These are phyloP conservation scores for Debaryomyces sp. DNA, from an alignment of 1,139 yeast species.

Conservation along the genomic window DNA sequence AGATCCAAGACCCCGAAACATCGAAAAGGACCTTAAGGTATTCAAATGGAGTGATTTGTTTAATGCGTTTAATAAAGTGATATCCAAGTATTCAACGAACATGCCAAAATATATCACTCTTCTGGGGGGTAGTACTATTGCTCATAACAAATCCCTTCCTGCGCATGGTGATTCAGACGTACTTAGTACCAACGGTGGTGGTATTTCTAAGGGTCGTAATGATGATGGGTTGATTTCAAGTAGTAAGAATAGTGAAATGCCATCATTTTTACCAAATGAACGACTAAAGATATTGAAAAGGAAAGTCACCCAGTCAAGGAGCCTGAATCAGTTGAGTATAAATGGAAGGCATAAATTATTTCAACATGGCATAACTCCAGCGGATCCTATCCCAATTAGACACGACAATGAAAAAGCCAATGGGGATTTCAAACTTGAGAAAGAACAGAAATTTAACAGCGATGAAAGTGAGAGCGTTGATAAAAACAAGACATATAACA, in stretches of 20 bases:
- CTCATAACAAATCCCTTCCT: not conserved
- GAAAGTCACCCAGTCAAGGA: slow-evolving; percentile 14
- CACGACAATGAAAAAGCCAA: not conserved
- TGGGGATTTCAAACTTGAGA: not conserved
- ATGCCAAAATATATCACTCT: not conserved
- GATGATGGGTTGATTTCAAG: not conserved
- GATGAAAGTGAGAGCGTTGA: not conserved
- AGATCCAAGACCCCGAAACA: slow-evolving; percentile 69
- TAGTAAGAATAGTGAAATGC: not conserved
- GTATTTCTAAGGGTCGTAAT: not conserved
- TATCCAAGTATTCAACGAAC: slow-evolving; percentile 55
- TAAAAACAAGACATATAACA: not conserved
- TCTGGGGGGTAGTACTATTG: not conserved
- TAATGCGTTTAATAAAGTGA: slow-evolving; percentile 61
- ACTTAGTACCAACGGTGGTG: not conserved
- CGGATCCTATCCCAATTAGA: slow-evolving; percentile 22
- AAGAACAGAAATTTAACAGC: not conserved
- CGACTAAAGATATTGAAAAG: slow-evolving; percentile 29
- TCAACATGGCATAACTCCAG: slow-evolving; percentile 25
- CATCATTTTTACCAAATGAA: slow-evolving; percentile 29
- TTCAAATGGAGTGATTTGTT: slow-evolving; percentile 60
- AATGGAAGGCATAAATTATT: slow-evolving; percentile 16
- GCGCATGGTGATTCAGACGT: not conserved
- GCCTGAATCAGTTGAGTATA: slow-evolving; percentile 9
- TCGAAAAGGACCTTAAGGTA: slow-evolving; percentile 73